phyloP scores from a whole-genome alignment of 768 basidiomycete genomes.

The Scleroderma bovista region DNA sequence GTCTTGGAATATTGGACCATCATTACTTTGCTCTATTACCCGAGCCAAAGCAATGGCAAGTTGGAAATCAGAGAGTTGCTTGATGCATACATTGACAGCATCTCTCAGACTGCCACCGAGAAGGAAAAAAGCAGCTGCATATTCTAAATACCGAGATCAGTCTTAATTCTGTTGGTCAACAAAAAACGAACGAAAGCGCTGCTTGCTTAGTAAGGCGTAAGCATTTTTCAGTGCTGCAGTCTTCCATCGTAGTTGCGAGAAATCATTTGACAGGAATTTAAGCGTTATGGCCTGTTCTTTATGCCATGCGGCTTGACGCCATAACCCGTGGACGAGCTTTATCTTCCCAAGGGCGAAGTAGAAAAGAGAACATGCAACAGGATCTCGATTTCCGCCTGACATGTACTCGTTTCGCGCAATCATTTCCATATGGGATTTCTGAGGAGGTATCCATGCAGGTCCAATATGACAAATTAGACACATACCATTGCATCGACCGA shows the following conservation, averaged over 20 bases:
- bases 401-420: conserved; percentile 94
- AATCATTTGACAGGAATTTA: conserved; percentile 90
- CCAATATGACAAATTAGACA: conserved; percentile 5
- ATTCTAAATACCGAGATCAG: conserved; percentile 49
- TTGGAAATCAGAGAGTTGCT: conserved; percentile 85
- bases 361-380: conserved; percentile 81
- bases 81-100: conserved; percentile 85
- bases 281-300: conserved; percentile 86
- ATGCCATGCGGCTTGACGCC: conserved; percentile 94
- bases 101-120: conserved; percentile 86
- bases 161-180: background rate
- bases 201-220: conserved; percentile 85
- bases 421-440: conserved; percentile 80
- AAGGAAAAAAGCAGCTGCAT: conserved; percentile 98
- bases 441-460: background rate
- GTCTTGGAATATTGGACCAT: conserved; percentile 67
- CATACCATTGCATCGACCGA: conserved; percentile 75
- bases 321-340: conserved; percentile 89
- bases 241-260: conserved; percentile 76
- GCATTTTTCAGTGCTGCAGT: conserved; percentile 97
- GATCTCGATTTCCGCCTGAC: conserved; percentile 82
- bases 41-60: conserved; percentile 85
- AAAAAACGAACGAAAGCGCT: conserved; percentile 70
- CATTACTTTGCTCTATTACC: conserved; percentile 74
- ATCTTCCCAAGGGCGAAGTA: conserved; percentile 94